Evolutionary conservation across 495 filamentous ascomycete genomes (phyloP), one percentile per base, ranked within the genome.

Genomic region (Annulohypoxylon moriforme): DNA sequence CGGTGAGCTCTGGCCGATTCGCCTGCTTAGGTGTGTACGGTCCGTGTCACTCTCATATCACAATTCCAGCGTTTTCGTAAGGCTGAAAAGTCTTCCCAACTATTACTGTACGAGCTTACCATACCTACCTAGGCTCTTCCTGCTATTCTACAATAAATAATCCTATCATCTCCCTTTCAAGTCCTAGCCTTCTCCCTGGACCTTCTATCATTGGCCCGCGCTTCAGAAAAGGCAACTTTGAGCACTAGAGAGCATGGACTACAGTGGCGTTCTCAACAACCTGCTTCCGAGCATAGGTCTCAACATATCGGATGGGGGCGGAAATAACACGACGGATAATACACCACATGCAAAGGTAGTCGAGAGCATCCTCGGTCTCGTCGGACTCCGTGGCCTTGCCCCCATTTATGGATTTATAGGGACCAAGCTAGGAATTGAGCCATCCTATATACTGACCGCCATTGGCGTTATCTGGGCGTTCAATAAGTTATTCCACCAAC

Each of bases 401-500:
- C 75, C 75, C 8, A 31, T 76, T 11, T 75, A 78, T 40, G 64
- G 64, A 10, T 61, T 75, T 18, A 36, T 78, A 8, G 80, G 79
- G 13, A 72, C 50, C 22, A 68, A 65, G 44, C 65, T 84, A 4
- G 82, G 81, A 24, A 44, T 83, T 20, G 80, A 85, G 40, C 81
- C 81, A 13, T 74, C 80, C 0, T 61, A 77, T 38, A 63, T 84
- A 11, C 72, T 85, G 25, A 73, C 78, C 4, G 9, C 72, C 14
- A 63, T 75, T 10, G 81, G 79, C 11, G 57, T 82, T 33, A 0
- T 81, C 49, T 85, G 82, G 83, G 78, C 79, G 18, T 56, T 61
- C 7, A 80, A 81, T 58, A 82, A 76, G 42, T 10, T 83, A 13
- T 64, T 73, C 62, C 70, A 60, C 0, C 77, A 82, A 55, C 22